Evolutionary conservation across 345 rosid species (phyloP).

Genomic region (Eucalyptus virginea): DNA sequence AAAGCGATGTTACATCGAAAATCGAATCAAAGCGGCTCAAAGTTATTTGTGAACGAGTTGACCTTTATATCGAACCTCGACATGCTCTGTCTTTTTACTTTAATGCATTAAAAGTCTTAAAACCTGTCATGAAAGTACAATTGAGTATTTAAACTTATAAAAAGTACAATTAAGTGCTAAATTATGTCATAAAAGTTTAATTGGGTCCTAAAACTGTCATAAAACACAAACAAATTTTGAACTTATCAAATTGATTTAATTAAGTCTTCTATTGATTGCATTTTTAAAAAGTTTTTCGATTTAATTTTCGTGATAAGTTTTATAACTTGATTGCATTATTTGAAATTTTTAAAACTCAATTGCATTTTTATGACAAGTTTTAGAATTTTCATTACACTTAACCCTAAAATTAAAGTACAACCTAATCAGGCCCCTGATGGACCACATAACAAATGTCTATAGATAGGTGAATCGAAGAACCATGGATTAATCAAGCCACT

Average conservation of each 20-base stretch:
- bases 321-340: no score
- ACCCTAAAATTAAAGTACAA: neutral
- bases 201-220: no score
- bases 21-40: neutral
- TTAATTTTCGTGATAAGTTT: no score
- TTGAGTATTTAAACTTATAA: no score
- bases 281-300: no score
- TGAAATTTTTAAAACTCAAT: neutral
- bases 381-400: no score
- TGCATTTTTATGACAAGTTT: neutral
- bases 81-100: neutral
- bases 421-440: neutral
- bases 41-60: neutral
- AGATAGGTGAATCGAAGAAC: neutral
- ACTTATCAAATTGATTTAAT: no score
- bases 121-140: no score
- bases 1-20: neutral
- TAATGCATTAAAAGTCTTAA: neutral
- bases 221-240: no score
- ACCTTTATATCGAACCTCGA: neutral
- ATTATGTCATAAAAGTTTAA: no score
- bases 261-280: accelerated
- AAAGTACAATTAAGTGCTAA: neutral
- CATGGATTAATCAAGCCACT: neutral
- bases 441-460: neutral